These are phyloP conservation scores for Penicillium subrubescens DNA, from an alignment of 495 filamentous ascomycete species.

Conservation along the genomic window DNA sequence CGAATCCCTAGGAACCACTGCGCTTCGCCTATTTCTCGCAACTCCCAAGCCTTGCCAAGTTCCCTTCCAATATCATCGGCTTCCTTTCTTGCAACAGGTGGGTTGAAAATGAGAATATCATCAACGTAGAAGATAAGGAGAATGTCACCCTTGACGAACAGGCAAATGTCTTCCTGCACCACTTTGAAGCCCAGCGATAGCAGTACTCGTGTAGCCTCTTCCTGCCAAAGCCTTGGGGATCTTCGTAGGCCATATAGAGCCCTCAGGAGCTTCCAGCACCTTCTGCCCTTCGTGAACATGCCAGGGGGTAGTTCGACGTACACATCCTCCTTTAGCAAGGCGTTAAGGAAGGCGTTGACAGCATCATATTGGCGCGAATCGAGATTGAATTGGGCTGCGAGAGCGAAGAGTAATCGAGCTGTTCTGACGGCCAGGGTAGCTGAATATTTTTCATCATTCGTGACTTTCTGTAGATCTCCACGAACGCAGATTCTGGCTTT, in stretches of 20 bases:
- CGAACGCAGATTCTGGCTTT: constrained; percentile 33
- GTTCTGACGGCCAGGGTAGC: constrained; percentile 26
- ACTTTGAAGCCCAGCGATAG: not conserved
- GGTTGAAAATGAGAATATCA: not conserved
- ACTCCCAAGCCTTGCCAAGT: not conserved
- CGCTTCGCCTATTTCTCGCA: not conserved
- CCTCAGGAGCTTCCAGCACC: not conserved
- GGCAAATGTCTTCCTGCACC: not conserved
- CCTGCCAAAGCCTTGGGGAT: not conserved
- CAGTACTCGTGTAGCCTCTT: not conserved
- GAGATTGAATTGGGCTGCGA: constrained; percentile 10
- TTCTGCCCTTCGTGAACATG: not conserved
- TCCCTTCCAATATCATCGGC: not conserved
- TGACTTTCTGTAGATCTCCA: constrained; percentile 27
- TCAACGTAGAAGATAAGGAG: not conserved
- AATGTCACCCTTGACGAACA: not conserved
- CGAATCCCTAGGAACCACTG: not conserved
- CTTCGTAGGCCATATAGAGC: not conserved
- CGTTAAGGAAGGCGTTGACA: constrained; percentile 16
- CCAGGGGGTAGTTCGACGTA: not conserved
- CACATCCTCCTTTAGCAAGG: not conserved
- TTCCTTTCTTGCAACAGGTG: not conserved
- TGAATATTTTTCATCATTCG: constrained; percentile 10
- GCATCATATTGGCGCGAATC: constrained; percentile 8
- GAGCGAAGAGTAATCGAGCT: constrained; percentile 5